Conservation (phyloP, 768 basidiomycete genomes). For the Boletus tylopilopsis region DNA sequence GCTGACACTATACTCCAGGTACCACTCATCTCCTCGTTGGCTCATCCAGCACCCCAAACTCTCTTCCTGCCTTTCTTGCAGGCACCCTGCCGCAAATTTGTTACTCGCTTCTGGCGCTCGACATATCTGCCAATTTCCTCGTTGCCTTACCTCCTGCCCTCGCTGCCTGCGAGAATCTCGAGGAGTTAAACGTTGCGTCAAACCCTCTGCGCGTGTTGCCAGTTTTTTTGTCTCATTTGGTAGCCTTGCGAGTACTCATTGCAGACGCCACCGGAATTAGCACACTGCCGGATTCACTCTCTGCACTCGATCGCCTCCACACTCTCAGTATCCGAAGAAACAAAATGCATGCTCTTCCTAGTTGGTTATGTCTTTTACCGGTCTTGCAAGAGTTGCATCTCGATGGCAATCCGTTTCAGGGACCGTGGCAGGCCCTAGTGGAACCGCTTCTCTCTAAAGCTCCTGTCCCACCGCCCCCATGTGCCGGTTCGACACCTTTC, state of each 20-base stretch:
- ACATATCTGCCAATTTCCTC: conserved; percentile 88
- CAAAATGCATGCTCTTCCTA: conserved; percentile 83
- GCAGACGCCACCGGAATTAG: conserved; percentile 87
- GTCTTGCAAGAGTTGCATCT: conserved; percentile 82
- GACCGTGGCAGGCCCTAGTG: conserved; percentile 87
- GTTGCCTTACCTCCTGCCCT: conserved; percentile 80
- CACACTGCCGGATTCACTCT: conserved; percentile 72
- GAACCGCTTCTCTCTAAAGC: conserved; percentile 73
- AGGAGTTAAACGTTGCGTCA: conserved; percentile 90
- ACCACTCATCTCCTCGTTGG: conserved; percentile 93
- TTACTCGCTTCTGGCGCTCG: conserved; percentile 81
- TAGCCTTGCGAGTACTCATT: conserved; percentile 80
- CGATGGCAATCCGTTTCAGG: conserved; percentile 96
- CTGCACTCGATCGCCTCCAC: conserved; percentile 74
- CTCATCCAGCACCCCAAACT: conserved; percentile 73
- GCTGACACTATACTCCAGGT: conserved; percentile 42
- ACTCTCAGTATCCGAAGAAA: conserved; percentile 89
- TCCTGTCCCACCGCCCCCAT: conserved; percentile 55
- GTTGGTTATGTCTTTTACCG: conserved; percentile 90
- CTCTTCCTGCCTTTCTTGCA: conserved; percentile 72
- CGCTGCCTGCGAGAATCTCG: conserved; percentile 73
- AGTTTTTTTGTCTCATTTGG: conserved; percentile 73
- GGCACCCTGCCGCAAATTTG: conserved; percentile 67
- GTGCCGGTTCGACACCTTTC: conserved; percentile 63
- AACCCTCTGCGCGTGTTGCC: conserved; percentile 94